These are phyloP conservation scores for Rhynchospora tenuis DNA, from an alignment of 176 grass and related monocot genomes.

Conservation along the genomic window DNA sequence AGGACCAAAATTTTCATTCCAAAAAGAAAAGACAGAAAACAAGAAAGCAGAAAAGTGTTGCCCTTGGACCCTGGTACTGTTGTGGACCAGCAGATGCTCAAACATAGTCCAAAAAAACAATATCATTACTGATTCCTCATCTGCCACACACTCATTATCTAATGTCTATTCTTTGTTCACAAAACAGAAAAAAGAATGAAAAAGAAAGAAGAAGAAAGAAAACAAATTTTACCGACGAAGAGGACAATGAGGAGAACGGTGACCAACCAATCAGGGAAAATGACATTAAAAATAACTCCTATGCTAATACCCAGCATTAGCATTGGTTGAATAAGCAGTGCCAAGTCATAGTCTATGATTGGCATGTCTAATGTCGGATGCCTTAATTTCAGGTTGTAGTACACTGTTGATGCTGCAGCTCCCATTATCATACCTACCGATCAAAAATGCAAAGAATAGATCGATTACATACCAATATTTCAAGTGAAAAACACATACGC, in stretches of 20 bases:
- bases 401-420: constrained; percentile 67
- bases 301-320: constrained; percentile 95
- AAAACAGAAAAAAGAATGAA: not conserved
- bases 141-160: not conserved
- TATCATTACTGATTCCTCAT: not conserved
- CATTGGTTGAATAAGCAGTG: constrained; percentile 87
- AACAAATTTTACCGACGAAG: constrained; percentile 54
- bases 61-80: not conserved
- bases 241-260: constrained; percentile 75
- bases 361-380: constrained; percentile 78
- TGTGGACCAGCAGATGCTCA: not conserved
- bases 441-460: not conserved
- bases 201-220: not conserved
- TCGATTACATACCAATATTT: not conserved
- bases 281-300: constrained; percentile 78
- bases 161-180: not conserved
- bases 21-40: not conserved
- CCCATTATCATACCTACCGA: constrained; percentile 84
- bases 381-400: constrained; percentile 83
- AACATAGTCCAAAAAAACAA: not conserved
- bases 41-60: not conserved
- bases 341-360: constrained; percentile 83
- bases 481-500: not conserved
- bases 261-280: constrained; percentile 92
- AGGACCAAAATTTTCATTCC: not conserved